Conservation (phyloP, 371 early-diverging fungal species). For the Nematocida sp. region DNA sequence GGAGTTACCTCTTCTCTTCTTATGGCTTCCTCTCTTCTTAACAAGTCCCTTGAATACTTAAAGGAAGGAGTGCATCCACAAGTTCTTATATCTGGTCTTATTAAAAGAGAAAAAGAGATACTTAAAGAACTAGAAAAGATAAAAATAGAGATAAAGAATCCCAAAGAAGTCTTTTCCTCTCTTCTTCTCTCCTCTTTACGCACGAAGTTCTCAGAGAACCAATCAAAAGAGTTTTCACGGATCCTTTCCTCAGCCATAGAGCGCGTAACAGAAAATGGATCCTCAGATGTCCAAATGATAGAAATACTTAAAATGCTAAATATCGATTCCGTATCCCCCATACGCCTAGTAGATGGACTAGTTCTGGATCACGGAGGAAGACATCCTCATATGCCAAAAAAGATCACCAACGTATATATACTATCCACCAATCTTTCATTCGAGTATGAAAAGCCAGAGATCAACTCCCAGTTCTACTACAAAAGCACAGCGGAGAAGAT, state of each 20-base stretch:
- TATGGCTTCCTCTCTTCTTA: conserved; percentile 86
- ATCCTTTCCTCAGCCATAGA: conserved; percentile 83
- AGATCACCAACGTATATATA: conserved; percentile 80
- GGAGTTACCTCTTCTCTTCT: conserved; percentile 94
- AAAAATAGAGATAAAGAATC: conserved; percentile 19
- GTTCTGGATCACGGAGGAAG: conserved; percentile 98
- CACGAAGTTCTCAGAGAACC: conserved; percentile 74
- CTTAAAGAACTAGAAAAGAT: conserved; percentile 75
- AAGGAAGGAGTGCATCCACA: conserved; percentile 92
- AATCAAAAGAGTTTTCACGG: conserved; percentile 83
- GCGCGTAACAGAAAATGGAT: conserved; percentile 84
- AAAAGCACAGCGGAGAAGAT: conserved; percentile 91
- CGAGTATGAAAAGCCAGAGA: conserved; percentile 98
- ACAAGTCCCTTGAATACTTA: conserved; percentile 84
- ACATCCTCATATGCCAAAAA: conserved; percentile 98
- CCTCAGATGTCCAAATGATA: conserved; percentile 89
- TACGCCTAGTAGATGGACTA: conserved; percentile 80
- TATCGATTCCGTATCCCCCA: conserved; percentile 83
- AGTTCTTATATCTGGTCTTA: conserved; percentile 86
- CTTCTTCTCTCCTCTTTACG: conserved; percentile 27
- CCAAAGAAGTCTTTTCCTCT: not conserved
- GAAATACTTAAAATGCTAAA: conserved; percentile 99
- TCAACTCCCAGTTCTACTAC: conserved; percentile 99
- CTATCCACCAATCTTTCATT: conserved; percentile 93
- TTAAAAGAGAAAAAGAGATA: conserved; percentile 78